phyloP scores from a whole-genome alignment of 1,139 yeast genomes.

The Candida labiduridarum region DNA sequence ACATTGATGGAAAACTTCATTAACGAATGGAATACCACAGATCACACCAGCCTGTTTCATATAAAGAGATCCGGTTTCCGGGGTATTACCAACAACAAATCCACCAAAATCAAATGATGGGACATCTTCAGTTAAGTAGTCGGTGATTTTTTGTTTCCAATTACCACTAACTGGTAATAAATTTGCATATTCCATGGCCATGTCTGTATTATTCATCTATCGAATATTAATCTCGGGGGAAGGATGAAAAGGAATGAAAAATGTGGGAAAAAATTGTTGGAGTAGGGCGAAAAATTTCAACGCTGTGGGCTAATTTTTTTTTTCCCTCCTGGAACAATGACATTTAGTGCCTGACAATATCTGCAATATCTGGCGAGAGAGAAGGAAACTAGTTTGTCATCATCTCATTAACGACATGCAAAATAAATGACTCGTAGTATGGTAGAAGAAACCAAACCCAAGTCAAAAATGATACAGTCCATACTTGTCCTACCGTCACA shows the following conservation, averaged over 20 bases:
- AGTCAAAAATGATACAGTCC: constrained; percentile 18
- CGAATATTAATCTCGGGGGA: not conserved
- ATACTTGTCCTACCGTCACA: constrained; percentile 15
- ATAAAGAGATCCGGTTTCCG: constrained; percentile 72
- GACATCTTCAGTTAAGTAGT: constrained; percentile 82
- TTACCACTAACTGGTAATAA: constrained; percentile 72
- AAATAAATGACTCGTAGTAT: not conserved
- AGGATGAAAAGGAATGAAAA: not conserved
- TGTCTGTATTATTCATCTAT: constrained; percentile 8
- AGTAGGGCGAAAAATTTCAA: not conserved
- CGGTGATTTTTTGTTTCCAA: constrained; percentile 79
- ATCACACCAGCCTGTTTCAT: constrained; percentile 81
- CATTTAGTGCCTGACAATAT: not conserved
- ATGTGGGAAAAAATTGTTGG: not conserved
- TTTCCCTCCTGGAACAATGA: not conserved
- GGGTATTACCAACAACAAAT: constrained; percentile 81
- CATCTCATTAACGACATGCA: not conserved
- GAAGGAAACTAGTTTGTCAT: not conserved
- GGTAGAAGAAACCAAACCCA: not conserved
- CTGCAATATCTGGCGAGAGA: not conserved
- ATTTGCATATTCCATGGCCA: constrained; percentile 44
- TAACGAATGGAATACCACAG: constrained; percentile 90
- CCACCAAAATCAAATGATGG: constrained; percentile 96
- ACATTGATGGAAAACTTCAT: constrained; percentile 82
- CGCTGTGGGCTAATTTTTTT: constrained; percentile 1